These are phyloP conservation scores for Pichia nanzhaoensis DNA, from an alignment of 805 yeast genomes.

Conservation along the genomic window DNA sequence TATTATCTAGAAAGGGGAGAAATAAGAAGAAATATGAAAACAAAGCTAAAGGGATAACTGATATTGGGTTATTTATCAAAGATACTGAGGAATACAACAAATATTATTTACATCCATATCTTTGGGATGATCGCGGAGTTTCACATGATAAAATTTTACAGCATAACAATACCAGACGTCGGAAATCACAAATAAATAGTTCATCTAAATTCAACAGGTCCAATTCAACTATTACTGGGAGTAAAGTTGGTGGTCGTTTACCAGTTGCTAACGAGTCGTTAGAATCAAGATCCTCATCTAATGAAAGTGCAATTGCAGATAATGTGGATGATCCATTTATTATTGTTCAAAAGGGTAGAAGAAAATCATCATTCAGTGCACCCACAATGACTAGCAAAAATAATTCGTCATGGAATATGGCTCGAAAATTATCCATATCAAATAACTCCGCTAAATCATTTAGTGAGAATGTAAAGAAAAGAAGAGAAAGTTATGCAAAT, in stretches of 20 bases:
- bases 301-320: conserved; percentile 19
- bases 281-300: not conserved
- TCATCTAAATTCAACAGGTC: conserved; percentile 1
- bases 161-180: not conserved
- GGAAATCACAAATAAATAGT: conserved; percentile 1
- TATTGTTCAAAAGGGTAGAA: conserved; percentile 29
- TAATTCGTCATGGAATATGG: not conserved
- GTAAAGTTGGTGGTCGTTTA: not conserved
- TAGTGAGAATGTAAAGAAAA: not conserved
- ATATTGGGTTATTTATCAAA: conserved; percentile 30
- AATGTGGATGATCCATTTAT: conserved; percentile 27
- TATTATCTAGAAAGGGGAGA: conserved; percentile 21
- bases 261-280: not conserved
- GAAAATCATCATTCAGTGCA: conserved; percentile 18
- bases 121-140: conserved; percentile 25
- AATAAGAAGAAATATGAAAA: not conserved
- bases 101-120: conserved; percentile 32
- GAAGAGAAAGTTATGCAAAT: conserved; percentile 1
- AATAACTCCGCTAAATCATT: not conserved
- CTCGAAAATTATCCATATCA: not conserved
- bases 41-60: not conserved
- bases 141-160: conserved; percentile 10
- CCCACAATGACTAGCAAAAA: not conserved
- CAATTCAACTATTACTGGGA: not conserved
- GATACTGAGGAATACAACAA: conserved; percentile 35